Conservation (phyloP, 2,329 filamentous ascomycete genomes). For the Hymenoscyphus infarciens region DNA sequence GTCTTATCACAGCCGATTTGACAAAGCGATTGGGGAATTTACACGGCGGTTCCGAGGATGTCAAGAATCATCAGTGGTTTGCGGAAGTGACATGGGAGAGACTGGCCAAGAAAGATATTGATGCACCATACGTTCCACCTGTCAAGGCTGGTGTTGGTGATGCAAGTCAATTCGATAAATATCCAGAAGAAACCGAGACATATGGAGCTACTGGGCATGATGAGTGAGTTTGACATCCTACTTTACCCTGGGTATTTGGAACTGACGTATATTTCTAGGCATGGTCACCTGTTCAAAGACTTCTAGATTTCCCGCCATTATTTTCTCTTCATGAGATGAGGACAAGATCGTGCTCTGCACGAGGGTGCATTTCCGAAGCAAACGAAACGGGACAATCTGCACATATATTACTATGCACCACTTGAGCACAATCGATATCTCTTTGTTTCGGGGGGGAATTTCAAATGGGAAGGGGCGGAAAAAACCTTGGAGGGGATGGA, state of each 20-base stretch:
- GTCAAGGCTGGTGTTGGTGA: slow-evolving; percentile 92
- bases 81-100: slow-evolving; percentile 97
- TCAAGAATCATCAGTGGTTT: slow-evolving; percentile 96
- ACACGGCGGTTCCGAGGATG: slow-evolving; percentile 84
- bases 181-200: slow-evolving; percentile 92
- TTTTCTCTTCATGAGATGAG: not conserved
- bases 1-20: slow-evolving; percentile 89
- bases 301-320: not conserved
- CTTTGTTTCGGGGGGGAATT: not conserved
- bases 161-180: slow-evolving; percentile 96
- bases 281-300: not conserved
- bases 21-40: slow-evolving; percentile 94
- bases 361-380: not conserved
- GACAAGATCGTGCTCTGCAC: not conserved
- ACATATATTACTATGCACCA: slow-evolving; percentile 3
- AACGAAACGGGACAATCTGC: not conserved
- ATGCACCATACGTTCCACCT: slow-evolving; percentile 94
- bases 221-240: slow-evolving; percentile 64
- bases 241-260: not conserved
- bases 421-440: not conserved
- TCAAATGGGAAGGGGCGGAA: not conserved
- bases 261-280: slow-evolving; percentile 7
- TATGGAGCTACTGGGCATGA: slow-evolving; percentile 79
- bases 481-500: not conserved
- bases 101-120: slow-evolving; percentile 90